Percentiles rank a stretch among this genome's conserved stretches.
phyloP scores from a whole-genome alignment of 768 basidiomycete species.

The Strobilomyces dryophilus region DNA sequence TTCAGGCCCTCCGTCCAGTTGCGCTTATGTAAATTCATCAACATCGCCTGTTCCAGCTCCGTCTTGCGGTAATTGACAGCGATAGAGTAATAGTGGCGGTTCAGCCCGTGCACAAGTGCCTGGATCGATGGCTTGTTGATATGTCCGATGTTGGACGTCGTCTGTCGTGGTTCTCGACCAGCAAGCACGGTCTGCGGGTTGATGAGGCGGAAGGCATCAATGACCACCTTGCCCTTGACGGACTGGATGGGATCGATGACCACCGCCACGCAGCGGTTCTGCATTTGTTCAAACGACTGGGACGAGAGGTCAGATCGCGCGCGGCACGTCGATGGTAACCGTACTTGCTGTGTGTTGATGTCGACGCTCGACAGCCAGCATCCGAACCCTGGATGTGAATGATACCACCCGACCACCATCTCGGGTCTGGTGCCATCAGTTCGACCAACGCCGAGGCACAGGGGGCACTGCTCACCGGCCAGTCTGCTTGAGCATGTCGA shows the following conservation, averaged over 20 bases:
- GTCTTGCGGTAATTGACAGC: slow-evolving; percentile 98
- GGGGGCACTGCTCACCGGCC: slow-evolving; percentile 62
- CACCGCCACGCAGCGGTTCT: slow-evolving; percentile 91
- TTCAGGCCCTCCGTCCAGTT: slow-evolving; percentile 99
- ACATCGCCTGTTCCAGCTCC: slow-evolving; percentile 95
- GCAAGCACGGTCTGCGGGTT: slow-evolving; percentile 85
- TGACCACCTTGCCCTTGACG: slow-evolving; percentile 97
- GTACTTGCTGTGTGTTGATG: slow-evolving; percentile 96
- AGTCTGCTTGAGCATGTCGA: slow-evolving; percentile 99
- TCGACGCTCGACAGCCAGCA: slow-evolving; percentile 99
- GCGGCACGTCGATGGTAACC: not conserved
- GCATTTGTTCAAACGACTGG: slow-evolving; percentile 94
- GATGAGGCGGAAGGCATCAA: slow-evolving; percentile 98
- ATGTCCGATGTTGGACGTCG: slow-evolving; percentile 97
- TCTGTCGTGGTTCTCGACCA: slow-evolving; percentile 94
- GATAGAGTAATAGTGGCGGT: slow-evolving; percentile 97
- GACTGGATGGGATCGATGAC: slow-evolving; percentile 99
- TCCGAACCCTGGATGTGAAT: slow-evolving; percentile 99
- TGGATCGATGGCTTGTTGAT: slow-evolving; percentile 99
- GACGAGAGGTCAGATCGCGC: slow-evolving; percentile 13
- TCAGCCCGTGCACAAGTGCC: slow-evolving; percentile 94
- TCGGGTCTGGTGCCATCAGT: slow-evolving; percentile 60
- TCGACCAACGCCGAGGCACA: slow-evolving; percentile 2
- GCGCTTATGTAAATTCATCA: slow-evolving; percentile 98
- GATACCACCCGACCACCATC: slow-evolving; percentile 99